Percentiles rank a stretch among this genome's conserved stretches.
Conservation (phyloP, 257 asterid species). For the Solanum sejunctum region DNA sequence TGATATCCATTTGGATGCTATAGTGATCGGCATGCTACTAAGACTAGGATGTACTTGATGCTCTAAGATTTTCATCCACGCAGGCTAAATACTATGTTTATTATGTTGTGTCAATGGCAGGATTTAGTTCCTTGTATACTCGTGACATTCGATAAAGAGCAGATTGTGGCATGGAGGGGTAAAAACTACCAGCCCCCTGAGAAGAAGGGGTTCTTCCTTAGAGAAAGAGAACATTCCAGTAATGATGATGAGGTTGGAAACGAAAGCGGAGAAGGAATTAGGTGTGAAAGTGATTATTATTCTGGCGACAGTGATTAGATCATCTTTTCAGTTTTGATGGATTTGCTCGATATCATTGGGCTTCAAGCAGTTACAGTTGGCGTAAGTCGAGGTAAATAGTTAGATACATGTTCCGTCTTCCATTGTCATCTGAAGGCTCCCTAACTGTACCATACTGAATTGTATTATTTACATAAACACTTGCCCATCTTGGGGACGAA, state of each 20-base stretch:
- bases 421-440: neutral
- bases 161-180: constrained; percentile 88
- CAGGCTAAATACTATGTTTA: neutral
- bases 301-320: neutral
- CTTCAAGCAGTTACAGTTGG: neutral
- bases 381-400: neutral
- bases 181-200: constrained; percentile 42
- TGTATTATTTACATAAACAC: neutral
- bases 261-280: constrained; percentile 2
- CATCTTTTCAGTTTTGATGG: neutral
- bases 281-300: too few species aligned
- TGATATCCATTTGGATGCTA: neutral
- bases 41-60: neutral
- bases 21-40: neutral
- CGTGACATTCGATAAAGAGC: constrained; percentile 88
- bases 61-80: neutral
- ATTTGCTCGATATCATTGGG: neutral
- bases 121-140: constrained; percentile 80
- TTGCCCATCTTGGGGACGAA: neutral
- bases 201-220: constrained; percentile 52
- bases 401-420: neutral
- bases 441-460: neutral
- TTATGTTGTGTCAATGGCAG: constrained; percentile 22
- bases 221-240: constrained; percentile 37
- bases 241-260: constrained; percentile 11